Evolutionary conservation across 2,329 filamentous ascomycete genomes (phyloP).

Genomic region (Colletotrichum sp.): DNA sequence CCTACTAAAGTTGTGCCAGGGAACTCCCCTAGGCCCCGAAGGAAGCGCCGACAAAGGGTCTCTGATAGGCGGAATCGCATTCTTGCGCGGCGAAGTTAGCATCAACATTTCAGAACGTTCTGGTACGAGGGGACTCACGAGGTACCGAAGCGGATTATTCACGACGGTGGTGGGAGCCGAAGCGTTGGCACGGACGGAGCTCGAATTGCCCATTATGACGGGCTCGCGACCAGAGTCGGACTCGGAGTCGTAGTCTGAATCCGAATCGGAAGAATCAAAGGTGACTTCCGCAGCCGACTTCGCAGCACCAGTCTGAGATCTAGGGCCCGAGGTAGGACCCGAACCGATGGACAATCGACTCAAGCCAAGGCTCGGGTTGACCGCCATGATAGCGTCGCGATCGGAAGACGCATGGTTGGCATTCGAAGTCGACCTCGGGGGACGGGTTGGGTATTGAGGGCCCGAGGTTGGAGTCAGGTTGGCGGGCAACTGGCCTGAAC

Average conservation of each 20-base stretch:
- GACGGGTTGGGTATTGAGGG: neutral
- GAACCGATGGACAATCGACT: neutral
- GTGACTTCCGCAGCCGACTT: neutral
- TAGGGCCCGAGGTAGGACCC: neutral
- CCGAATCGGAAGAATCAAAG: neutral
- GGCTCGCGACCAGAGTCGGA: neutral
- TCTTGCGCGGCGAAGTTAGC: neutral
- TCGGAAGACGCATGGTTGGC: neutral
- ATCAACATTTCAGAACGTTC: neutral
- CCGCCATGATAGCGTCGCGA: neutral
- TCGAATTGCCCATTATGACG: neutral
- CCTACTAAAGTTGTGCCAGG: neutral
- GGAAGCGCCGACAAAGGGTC: neutral
- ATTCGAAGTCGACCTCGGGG: neutral
- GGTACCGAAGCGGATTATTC: neutral
- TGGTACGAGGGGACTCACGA: neutral
- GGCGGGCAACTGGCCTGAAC: no score
- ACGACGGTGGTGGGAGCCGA: neutral
- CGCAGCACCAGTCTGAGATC: neutral
- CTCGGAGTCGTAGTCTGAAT: neutral
- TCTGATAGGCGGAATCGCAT: neutral
- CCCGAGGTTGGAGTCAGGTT: neutral
- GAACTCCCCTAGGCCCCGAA: neutral
- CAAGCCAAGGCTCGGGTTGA: neutral
- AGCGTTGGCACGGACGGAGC: neutral